phyloP scores from a whole-genome alignment of 805 yeast species.

The Metschnikowia drakensbergensis region DNA sequence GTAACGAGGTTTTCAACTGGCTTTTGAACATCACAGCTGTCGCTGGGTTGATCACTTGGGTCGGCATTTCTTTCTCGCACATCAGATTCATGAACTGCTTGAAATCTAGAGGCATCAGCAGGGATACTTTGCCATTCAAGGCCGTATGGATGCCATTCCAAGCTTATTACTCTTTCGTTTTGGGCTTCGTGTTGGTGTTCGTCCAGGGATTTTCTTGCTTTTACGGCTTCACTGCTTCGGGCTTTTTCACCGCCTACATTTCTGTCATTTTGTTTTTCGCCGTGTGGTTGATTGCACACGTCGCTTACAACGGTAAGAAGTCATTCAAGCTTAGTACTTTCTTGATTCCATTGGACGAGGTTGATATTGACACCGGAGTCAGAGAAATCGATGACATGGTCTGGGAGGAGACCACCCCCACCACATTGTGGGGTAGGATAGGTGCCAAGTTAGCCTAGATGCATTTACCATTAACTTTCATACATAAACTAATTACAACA shows the following conservation, averaged over 20 bases:
- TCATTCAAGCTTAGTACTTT: slow-evolving; percentile 37
- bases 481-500: neutral
- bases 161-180: slow-evolving; percentile 59
- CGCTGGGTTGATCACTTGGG: slow-evolving; percentile 74
- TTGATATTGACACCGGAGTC: slow-evolving; percentile 68
- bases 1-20: slow-evolving; percentile 65
- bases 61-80: slow-evolving; percentile 60
- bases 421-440: slow-evolving; percentile 51
- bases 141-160: slow-evolving; percentile 65
- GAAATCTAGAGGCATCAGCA: slow-evolving; percentile 56
- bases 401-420: slow-evolving; percentile 50
- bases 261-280: slow-evolving; percentile 59
- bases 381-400: slow-evolving; percentile 57
- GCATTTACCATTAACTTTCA: neutral
- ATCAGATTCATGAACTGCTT: slow-evolving; percentile 67
- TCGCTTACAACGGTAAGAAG: slow-evolving; percentile 42
- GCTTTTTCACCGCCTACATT: slow-evolving; percentile 68
- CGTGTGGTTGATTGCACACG: slow-evolving; percentile 53
- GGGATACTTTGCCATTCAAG: slow-evolving; percentile 71
- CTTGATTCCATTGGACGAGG: slow-evolving; percentile 49
- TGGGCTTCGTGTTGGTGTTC: slow-evolving; percentile 54
- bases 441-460: slow-evolving; percentile 35
- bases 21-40: slow-evolving; percentile 71
- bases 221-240: slow-evolving; percentile 48
- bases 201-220: slow-evolving; percentile 73